These are phyloP conservation scores for Nemania sp. DNA, from an alignment of 2,329 filamentous ascomycete species.

Conservation along the genomic window DNA sequence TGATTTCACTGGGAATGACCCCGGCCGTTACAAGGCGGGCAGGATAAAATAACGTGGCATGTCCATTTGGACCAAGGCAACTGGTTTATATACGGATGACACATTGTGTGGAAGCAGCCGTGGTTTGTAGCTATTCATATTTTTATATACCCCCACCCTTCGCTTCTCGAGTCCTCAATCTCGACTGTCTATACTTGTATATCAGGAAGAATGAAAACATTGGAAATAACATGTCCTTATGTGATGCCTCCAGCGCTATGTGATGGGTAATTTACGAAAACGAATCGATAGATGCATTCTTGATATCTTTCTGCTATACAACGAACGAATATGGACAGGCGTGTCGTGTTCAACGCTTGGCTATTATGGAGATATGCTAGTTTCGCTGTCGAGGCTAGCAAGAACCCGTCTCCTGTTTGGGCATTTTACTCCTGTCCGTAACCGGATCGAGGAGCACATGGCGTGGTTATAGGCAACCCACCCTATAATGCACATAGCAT, in stretches of 20 bases:
- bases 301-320: neutral
- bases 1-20: constrained; percentile 13
- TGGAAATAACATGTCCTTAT: constrained; percentile 12
- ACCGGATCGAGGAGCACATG: neutral
- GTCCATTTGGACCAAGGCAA: constrained; percentile 13
- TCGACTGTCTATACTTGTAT: constrained; percentile 34
- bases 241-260: neutral
- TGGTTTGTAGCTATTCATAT: constrained; percentile 22
- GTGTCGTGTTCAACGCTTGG: no score
- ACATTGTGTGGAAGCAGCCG: constrained; percentile 7
- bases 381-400: neutral
- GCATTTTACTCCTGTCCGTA: neutral
- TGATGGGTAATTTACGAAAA: neutral
- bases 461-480: no score
- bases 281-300: neutral
- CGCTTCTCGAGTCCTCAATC: constrained; percentile 27
- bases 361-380: no score
- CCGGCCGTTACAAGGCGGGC: constrained; percentile 5
- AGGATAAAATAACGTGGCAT: constrained; percentile 18
- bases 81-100: constrained; percentile 17
- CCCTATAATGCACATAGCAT: no score
- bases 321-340: no score
- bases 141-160: constrained; percentile 34
- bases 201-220: constrained; percentile 27
- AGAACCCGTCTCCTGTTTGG: neutral